phyloP scores from a whole-genome alignment of 139 green algal genomes.

The Coccomyxa sp. region DNA sequence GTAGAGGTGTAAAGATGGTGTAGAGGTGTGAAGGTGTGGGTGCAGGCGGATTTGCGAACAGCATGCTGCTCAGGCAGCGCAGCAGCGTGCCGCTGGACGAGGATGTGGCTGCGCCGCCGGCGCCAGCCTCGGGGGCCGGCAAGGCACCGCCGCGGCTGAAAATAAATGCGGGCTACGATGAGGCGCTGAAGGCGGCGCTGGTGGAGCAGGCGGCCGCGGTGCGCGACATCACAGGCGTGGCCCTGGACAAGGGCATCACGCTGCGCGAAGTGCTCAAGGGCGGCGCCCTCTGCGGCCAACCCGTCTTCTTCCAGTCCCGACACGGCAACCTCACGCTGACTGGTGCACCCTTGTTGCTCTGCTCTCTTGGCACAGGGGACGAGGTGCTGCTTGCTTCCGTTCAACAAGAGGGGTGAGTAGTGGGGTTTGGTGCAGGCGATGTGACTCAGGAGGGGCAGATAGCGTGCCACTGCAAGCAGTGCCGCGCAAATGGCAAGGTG shows the following conservation, averaged over 20 bases:
- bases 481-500: slow-evolving; percentile 10
- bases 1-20: too few relatives aligned
- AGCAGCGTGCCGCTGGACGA: neutral
- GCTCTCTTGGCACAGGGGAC: neutral
- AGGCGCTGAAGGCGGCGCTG: neutral
- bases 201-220: neutral
- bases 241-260: slow-evolving; percentile 2
- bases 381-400: neutral
- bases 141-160: too few relatives aligned
- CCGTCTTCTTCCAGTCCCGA: slow-evolving; percentile 27
- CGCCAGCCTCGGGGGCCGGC: too few relatives aligned
- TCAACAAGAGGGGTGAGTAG: too few relatives aligned
- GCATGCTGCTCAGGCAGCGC: neutral
- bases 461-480: slow-evolving; percentile 30
- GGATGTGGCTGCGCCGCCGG: neutral
- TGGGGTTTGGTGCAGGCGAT: slow-evolving; percentile 7
- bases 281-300: slow-evolving; percentile 26
- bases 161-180: neutral
- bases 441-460: slow-evolving; percentile 33
- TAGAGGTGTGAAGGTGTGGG: too few relatives aligned
- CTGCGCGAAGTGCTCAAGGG: slow-evolving; percentile 39
- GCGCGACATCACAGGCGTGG: neutral
- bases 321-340: neutral
- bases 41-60: neutral
- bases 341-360: neutral